These are phyloP conservation scores for Austroboletus niveus DNA, from an alignment of 1,284 basidiomycete genomes.

Conservation along the genomic window DNA sequence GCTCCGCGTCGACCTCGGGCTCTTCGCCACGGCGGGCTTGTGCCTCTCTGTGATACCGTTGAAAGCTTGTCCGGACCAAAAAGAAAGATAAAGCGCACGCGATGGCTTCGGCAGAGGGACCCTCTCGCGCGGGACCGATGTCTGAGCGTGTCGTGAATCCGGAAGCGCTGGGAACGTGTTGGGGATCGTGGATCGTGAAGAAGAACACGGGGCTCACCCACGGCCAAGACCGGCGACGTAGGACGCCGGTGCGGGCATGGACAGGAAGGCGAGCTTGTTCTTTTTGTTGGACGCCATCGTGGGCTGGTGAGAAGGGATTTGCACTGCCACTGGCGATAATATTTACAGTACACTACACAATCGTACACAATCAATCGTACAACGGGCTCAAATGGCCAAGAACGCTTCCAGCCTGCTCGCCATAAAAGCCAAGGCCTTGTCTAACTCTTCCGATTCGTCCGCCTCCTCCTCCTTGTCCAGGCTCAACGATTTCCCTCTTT, in stretches of 20 bases:
- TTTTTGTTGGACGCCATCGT: constrained; percentile 51
- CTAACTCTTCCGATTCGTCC: no score
- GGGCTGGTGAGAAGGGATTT: no score
- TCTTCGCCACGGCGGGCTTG: constrained; percentile 86
- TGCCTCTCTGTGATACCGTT: constrained; percentile 47
- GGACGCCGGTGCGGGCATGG: constrained; percentile 87
- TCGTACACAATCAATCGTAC: no score
- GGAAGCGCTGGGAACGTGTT: constrained; percentile 64
- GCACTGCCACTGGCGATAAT: no score
- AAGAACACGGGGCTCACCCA: constrained; percentile 55
- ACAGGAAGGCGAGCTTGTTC: constrained; percentile 80
- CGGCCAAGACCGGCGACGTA: constrained; percentile 96
- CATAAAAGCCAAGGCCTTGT: no score
- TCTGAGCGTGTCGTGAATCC: constrained; percentile 98
- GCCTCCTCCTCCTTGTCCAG: no score
- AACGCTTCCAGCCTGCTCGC: no score
- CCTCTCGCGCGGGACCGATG: constrained; percentile 97
- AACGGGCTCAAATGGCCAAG: no score
- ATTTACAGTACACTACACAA: no score
- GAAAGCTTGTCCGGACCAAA: not conserved
- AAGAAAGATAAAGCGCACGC: constrained; percentile 51
- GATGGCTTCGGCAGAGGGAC: constrained; percentile 84
- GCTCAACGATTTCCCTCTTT: no score
- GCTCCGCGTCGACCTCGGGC: constrained; percentile 81
- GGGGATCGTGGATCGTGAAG: not conserved